Evolutionary conservation across 139 green algal genomes (phyloP).

Genomic region (Auxenochlorella protothecoides): DNA sequence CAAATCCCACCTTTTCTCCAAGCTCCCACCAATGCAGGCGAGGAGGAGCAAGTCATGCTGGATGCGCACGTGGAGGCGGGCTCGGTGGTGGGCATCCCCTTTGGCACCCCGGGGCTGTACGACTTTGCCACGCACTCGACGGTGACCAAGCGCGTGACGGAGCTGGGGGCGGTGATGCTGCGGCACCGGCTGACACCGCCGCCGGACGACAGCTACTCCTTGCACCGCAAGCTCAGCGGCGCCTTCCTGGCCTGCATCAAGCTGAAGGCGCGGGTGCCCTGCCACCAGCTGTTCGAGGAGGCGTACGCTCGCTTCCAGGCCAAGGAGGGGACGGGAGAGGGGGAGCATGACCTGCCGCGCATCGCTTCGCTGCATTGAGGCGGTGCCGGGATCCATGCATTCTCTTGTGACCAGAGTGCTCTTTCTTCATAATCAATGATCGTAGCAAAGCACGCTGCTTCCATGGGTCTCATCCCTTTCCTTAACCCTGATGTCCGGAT

Average conservation of each 20-base stretch:
- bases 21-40: conserved; percentile 33
- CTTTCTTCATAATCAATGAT: no score
- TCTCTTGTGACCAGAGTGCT: no score
- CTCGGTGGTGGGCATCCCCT: conserved; percentile 84
- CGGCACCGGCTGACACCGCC: conserved; percentile 83
- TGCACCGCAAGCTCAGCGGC: conserved; percentile 90
- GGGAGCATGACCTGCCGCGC: no score
- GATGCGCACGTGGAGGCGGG: conserved; percentile 84
- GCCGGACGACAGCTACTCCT: conserved; percentile 85
- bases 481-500: no score
- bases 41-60: conserved; percentile 75
- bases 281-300: conserved; percentile 39
- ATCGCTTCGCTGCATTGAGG: no score
- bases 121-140: conserved; percentile 60
- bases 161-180: conserved; percentile 78
- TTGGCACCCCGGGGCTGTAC: conserved; percentile 50
- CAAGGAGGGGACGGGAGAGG: no score
- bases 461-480: no score
- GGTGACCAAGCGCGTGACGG: conserved; percentile 33
- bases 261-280: conserved; percentile 59
- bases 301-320: not conserved
- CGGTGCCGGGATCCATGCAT: no score
- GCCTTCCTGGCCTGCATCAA: conserved; percentile 95
- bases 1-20: not conserved
- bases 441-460: no score